Percentiles rank a stretch among this genome's conserved stretches.
Conservation (phyloP, 2,329 filamentous ascomycete species). For the Cadophora gregata region DNA sequence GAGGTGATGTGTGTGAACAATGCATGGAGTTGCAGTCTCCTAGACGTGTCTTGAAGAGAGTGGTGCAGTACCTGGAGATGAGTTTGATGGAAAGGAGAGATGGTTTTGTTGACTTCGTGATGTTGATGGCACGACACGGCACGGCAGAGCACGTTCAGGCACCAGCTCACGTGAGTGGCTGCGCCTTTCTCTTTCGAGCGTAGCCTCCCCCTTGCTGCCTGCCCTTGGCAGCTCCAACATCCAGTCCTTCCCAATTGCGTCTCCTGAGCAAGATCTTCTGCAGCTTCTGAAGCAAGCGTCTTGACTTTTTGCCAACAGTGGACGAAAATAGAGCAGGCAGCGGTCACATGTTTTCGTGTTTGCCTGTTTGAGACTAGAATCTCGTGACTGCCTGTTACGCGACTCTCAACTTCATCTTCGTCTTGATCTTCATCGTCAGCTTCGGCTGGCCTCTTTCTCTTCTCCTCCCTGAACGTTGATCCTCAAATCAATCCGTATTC, state of each 20-base stretch:
- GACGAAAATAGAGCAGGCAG: conserved; percentile 2
- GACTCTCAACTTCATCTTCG: background rate
- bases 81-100: background rate
- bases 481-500: background rate
- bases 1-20: background rate
- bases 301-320: background rate
- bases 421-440: background rate
- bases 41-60: background rate
- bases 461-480: background rate
- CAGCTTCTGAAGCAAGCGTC: background rate
- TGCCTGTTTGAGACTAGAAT: background rate
- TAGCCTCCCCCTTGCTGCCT: background rate
- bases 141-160: conserved; percentile 2
- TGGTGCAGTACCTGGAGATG: background rate
- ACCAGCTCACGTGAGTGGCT: background rate
- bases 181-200: background rate
- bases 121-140: background rate
- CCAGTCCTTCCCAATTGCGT: background rate
- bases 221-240: background rate
- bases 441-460: background rate
- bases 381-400: conserved; percentile 4
- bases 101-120: conserved; percentile 12
- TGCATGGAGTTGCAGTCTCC: background rate
- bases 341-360: conserved; percentile 12
- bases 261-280: background rate